Evolutionary conservation across 2,329 filamentous ascomycete species (phyloP), one percentile per base, ranked within the genome.

Genomic region (Thelonectria blattea): DNA sequence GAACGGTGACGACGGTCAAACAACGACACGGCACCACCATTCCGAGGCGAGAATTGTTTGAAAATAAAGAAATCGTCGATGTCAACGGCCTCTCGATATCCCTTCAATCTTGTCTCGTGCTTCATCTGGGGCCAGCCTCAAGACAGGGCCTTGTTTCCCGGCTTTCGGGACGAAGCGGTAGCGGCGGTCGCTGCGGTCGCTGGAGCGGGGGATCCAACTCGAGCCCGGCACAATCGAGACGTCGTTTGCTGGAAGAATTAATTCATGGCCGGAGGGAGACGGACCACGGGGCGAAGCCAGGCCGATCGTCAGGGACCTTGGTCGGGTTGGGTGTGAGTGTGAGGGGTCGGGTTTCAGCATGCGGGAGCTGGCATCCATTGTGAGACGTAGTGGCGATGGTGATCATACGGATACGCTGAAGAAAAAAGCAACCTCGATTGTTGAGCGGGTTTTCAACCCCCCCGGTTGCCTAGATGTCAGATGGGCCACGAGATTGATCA

Each of bases 291-390:
- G 32, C 57, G 63, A 12, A 15, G 39, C 14, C 41, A 20, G 22
- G 49, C 58, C 57, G 67, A 69, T 69, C 67, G 64, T 61, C 67
- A 69, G 67, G 67, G 67, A 67, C 65, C 60, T 65, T 61, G 58
- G 56, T 65, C 60, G 53, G 56, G 55, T 47, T 52, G 57, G 61
- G n/a, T 24, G 22, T 24, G 22, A 24, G 60, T 52, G 56, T 56
- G 62, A 61, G 62, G 27, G 62, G 62, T 60, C 57, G 58, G 64
- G 67, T 69, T 69, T 69, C 67, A 69, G 65, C 58, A 41, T 59
- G 62, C 46, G 58, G 56, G 64, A 60, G 57, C 55, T 52, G 53
- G 42, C 62, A 56, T 50, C 39, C 50, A 50, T 49, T 52, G 24
- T 42, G 20, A 50, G 42, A 52, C 53, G 56, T 65, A 61, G 54